Conservation (phyloP, 2,329 filamentous ascomycete species). For the Fusarium liriodendri region DNA sequence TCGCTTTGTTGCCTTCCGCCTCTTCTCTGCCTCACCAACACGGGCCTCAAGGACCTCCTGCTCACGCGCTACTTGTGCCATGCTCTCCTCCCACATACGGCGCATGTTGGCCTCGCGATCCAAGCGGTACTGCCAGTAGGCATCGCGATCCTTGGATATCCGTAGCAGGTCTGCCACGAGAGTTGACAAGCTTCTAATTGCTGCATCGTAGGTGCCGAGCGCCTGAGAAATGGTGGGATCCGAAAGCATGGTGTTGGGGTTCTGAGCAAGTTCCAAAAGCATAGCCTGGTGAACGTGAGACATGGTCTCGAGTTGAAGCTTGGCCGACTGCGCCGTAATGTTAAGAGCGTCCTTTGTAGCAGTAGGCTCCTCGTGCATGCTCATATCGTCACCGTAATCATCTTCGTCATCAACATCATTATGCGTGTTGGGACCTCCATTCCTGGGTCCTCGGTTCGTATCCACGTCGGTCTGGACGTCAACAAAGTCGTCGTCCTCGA, state of each 20-base stretch:
- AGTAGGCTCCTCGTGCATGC: conserved; percentile 77
- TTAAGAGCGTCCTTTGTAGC: conserved; percentile 93
- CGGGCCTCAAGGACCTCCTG: conserved; percentile 91
- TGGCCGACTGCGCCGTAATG: conserved; percentile 95
- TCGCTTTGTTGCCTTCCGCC: conserved; percentile 88
- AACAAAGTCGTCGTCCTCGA: conserved; percentile 64
- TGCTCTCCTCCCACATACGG: conserved; percentile 98
- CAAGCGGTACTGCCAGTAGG: conserved; percentile 95
- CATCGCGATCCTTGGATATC: conserved; percentile 93
- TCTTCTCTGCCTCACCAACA: conserved; percentile 90
- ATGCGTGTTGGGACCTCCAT: conserved; percentile 49
- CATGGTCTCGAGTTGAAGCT: conserved; percentile 90
- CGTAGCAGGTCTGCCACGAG: conserved; percentile 88
- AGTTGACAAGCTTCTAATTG: conserved; percentile 86
- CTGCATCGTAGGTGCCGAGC: conserved; percentile 86
- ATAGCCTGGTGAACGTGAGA: conserved; percentile 87
- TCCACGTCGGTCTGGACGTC: conserved; percentile 61
- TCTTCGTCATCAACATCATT: conserved; percentile 75
- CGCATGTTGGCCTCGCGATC: conserved; percentile 92
- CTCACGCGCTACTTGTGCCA: conserved; percentile 95
- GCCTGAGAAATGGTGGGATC: conserved; percentile 83
- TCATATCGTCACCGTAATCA: conserved; percentile 80
- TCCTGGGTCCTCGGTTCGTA: conserved; percentile 50
- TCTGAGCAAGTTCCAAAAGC: conserved; percentile 72
- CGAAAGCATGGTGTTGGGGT: conserved; percentile 77